Base-by-base conservation (phyloP, 306 rosid species). In the Rosa multiflora region DNA sequence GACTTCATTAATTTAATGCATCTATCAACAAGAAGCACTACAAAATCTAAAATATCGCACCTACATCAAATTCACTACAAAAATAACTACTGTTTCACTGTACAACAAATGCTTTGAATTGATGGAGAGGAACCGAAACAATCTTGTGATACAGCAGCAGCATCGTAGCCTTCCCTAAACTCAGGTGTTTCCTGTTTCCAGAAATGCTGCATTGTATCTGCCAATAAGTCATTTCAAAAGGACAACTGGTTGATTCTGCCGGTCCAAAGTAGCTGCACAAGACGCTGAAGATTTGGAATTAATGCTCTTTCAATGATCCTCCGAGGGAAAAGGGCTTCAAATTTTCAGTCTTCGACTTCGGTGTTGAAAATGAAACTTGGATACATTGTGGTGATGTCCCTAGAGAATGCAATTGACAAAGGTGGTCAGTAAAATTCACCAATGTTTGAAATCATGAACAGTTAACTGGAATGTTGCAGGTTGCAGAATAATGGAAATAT, bases 311-410 rank as follows among this genome's bases (percentile, higher is more conserved):
- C 12, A 37, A 40, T 35, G 49, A 69, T 42, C 74, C 58, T 12
- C 56, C 9, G n/a, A 32, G 26, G 73, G 32, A 47, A 63, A 47
- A 64, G 40, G 56, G 48, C 55, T 53, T 75, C 46, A 39, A 13
- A 21, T 29, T 32, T 70, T 88, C 78, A 88, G 82, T 80, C 81
- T 86, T 82, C 90, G 42, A 82, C 88, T 81, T 79, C 88, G 0
- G 86, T 67, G 70, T 82, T 82, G 69, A 87, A 87, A 67, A 89
- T 53, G 78, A 89, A 92, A 81, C 88, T 90, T 0, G 94, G 94
- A 89, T 85, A 89, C 61, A 72, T 44, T 37, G 83, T 73, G 42
- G 94, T 80, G 81, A 89, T 32, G 67, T 92, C 92, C 90, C 97
- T 92, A 52, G 32, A 32, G 78, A 56, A 84, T 42, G 42, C 81